These are phyloP conservation scores for Pelargonium fulgidum DNA, from an alignment of 441 rosid species.

Conservation along the genomic window DNA sequence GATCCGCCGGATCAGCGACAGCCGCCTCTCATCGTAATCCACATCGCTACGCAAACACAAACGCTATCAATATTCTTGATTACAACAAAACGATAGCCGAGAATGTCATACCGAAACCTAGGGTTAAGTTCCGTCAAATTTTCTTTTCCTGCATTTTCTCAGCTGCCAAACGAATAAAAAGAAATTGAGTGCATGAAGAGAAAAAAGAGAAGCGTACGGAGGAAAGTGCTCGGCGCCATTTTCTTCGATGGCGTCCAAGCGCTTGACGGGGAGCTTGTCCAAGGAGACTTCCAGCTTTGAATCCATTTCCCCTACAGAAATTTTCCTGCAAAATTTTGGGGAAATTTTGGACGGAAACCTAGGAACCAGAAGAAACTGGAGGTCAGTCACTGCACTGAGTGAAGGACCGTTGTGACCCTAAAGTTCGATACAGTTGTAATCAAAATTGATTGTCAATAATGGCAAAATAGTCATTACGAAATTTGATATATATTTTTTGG, in stretches of 20 bases:
- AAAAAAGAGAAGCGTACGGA: conserved; percentile 31
- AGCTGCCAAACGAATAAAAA: not conserved
- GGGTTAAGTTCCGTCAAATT: conserved; percentile 2
- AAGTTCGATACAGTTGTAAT: too few species aligned
- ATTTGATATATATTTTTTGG: too few species aligned
- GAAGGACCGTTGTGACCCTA: not conserved
- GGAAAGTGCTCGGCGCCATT: conserved; percentile 76
- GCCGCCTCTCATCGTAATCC: conserved; percentile 80
- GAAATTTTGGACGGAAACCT: too few species aligned
- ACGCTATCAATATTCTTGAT: too few species aligned
- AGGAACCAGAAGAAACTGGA: too few species aligned
- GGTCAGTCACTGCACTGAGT: not conserved
- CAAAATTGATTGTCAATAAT: too few species aligned
- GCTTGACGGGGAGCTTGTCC: conserved; percentile 76
- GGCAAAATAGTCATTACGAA: too few species aligned
- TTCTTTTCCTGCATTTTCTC: not conserved
- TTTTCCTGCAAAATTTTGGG: conserved; percentile 10
- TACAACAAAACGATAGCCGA: too few species aligned
- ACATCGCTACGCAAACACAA: conserved; percentile 41
- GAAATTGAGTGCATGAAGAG: not conserved
- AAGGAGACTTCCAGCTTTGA: conserved; percentile 60
- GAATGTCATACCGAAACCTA: not conserved
- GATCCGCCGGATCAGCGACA: conserved; percentile 61
- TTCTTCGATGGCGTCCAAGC: conserved; percentile 75
- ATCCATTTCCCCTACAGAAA: conserved; percentile 38